These are phyloP conservation scores for Boletus sp. DNA, from an alignment of 768 basidiomycete genomes.

Conservation along the genomic window DNA sequence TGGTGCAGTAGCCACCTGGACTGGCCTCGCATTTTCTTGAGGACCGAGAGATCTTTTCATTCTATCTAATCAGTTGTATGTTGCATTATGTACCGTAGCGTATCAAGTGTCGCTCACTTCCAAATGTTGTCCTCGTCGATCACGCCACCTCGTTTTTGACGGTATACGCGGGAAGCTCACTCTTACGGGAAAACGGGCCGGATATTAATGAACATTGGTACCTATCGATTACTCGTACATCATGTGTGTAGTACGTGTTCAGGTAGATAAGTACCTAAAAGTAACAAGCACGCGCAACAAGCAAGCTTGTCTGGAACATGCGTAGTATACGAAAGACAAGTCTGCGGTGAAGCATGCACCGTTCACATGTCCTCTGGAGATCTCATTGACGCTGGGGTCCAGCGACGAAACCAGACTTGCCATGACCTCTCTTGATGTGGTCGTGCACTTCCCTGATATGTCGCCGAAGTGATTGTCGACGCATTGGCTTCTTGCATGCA, in stretches of 20 bases:
- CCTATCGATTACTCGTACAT: neutral
- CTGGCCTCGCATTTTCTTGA: constrained; percentile 53
- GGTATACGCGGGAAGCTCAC: neutral
- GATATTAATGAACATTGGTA: neutral
- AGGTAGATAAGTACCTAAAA: neutral
- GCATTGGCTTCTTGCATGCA: constrained; percentile 14
- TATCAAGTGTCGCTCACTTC: neutral
- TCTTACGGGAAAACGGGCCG: neutral
- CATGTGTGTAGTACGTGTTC: neutral
- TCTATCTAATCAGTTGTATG: neutral
- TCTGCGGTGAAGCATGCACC: neutral
- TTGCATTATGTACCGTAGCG: neutral
- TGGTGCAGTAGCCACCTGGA: constrained; percentile 59
- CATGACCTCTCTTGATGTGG: constrained; percentile 12
- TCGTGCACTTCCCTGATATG: constrained; percentile 22
- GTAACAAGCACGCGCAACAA: neutral
- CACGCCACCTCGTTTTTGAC: neutral
- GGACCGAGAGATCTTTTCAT: neutral
- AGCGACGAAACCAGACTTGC: neutral
- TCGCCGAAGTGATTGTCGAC: constrained; percentile 15
- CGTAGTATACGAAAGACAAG: neutral
- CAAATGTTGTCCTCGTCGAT: constrained; percentile 1
- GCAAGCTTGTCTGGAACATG: neutral
- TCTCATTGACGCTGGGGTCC: neutral
- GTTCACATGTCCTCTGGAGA: constrained; percentile 3